Evolutionary conservation across 2,329 filamentous ascomycete species (phyloP), one percentile per base, ranked within the genome.

Genomic region (Penicillium sp.): DNA sequence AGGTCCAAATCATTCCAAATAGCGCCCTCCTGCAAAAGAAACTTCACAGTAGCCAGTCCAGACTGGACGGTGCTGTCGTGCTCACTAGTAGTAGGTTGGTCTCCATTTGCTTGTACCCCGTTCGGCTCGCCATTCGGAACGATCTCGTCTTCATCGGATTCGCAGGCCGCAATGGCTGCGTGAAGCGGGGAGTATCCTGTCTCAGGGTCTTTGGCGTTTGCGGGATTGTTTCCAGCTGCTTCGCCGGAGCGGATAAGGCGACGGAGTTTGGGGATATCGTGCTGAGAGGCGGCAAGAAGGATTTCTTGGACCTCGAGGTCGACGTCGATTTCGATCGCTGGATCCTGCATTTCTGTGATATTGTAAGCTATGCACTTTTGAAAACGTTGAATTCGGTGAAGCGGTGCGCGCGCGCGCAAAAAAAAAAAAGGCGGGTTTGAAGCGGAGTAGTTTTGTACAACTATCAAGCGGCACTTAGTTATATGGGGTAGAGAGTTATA

Each of bases 1-100:
- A 83, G 80, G 76, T 98, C 92, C 60, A 98, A 82, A 75, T 97
- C 93, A 79, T 99, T 99, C 95, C 95, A 99, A 69, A 98, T 97
- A 11, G 92, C 95, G 35, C 95, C 95, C 69, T 91, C 90, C 71
- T 93, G 85, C 63, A 98, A 88, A 7, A 98, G 84, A 72, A 95
- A 86, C 68, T 86, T 85, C 5, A 97, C 81, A 0, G 90, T 89
- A 56, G 88, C 86, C 59, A 85, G 84, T 3, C 88, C 91, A 45
- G 86, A 85, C 51, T 88, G 85, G 35, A 90, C 73, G 21, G 69
- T 56, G 13, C 71, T 69, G 15, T 70, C 56, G 17, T 58, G 54
- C 30, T 58, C 58, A 35, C 13, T 45, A 7, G 54, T 54, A n/a
- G 31, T 54, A 26, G 26, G 26, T 51, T 62, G 55, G 7, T 56